phyloP scores from a whole-genome alignment of 352 stramenopile genomes.

The Ophiocytium majus region DNA sequence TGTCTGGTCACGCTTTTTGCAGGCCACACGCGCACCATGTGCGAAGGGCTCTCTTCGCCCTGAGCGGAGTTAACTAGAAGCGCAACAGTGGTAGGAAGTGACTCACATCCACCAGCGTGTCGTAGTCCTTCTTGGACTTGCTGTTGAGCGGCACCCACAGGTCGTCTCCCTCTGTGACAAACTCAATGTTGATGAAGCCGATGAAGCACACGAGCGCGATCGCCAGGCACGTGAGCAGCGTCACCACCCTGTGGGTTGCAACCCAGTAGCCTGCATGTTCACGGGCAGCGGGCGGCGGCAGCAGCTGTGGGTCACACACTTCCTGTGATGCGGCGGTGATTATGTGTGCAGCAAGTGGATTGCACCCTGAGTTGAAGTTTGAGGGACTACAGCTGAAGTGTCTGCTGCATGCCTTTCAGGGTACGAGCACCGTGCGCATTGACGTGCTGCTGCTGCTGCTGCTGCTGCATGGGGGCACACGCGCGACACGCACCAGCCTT shows the following conservation, averaged over 20 bases:
- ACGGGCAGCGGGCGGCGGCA: no score
- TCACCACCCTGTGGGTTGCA: constrained; percentile 28
- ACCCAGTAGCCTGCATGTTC: constrained; percentile 41
- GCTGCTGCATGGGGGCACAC: neutral
- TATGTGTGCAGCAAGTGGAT: neutral
- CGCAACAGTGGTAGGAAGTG: no score
- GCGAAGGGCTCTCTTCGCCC: no score
- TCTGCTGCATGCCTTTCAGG: constrained; percentile 23
- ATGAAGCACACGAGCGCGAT: constrained; percentile 30
- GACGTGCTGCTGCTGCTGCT: neutral
- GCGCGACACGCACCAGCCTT: neutral
- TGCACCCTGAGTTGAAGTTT: neutral
- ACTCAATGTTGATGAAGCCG: constrained; percentile 40
- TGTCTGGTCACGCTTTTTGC: neutral
- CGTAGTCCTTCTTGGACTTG: neutral
- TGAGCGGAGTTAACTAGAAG: no score
- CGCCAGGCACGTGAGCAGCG: constrained; percentile 22
- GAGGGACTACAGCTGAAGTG: constrained; percentile 30
- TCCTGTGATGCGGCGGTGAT: no score
- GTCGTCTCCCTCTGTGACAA: constrained; percentile 22
- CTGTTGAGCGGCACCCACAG: constrained; percentile 4
- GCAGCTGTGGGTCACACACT: neutral
- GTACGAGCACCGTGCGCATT: constrained; percentile 14
- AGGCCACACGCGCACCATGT: neutral
- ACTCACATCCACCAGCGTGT: neutral